These are phyloP conservation scores for Actinidia chinensis DNA, from an alignment of 179 eudicot genomes.

Conservation along the genomic window DNA sequence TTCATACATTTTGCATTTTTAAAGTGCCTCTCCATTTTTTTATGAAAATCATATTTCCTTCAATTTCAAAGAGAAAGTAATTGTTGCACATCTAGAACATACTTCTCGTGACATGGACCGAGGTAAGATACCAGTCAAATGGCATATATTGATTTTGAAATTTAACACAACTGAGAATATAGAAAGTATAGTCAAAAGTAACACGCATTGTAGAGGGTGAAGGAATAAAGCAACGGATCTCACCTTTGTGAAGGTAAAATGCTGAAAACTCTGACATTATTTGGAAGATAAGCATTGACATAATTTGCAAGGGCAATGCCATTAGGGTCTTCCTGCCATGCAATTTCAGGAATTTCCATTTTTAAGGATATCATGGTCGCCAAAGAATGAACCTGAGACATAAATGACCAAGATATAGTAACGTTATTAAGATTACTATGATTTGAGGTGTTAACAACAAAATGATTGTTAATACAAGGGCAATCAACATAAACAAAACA, in stretches of 20 bases:
- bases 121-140: too few relatives aligned
- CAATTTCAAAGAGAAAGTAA: too few relatives aligned
- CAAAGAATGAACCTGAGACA: slow-evolving; percentile 78
- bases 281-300: slow-evolving; percentile 71
- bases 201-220: not conserved
- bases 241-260: slow-evolving; percentile 85
- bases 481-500: slow-evolving; percentile 4
- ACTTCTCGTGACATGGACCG: too few relatives aligned
- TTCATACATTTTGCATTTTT: too few relatives aligned
- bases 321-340: slow-evolving; percentile 80
- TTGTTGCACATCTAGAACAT: too few relatives aligned
- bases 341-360: slow-evolving; percentile 81
- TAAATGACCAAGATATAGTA: slow-evolving; percentile 9
- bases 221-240: not conserved
- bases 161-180: not conserved
- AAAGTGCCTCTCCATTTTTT: too few relatives aligned
- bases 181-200: not conserved
- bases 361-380: slow-evolving; percentile 85
- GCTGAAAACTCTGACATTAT: slow-evolving; percentile 71
- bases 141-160: not conserved
- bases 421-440: not conserved
- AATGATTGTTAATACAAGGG: not conserved
- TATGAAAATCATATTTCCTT: too few relatives aligned
- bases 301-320: slow-evolving; percentile 69
- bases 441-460: not conserved